A percentile compares a stretch with the other conserved stretches of the same genome.
Evolutionary conservation across 2,329 filamentous ascomycete genomes (phyloP).

Genomic region (Penicillium crustosum): DNA sequence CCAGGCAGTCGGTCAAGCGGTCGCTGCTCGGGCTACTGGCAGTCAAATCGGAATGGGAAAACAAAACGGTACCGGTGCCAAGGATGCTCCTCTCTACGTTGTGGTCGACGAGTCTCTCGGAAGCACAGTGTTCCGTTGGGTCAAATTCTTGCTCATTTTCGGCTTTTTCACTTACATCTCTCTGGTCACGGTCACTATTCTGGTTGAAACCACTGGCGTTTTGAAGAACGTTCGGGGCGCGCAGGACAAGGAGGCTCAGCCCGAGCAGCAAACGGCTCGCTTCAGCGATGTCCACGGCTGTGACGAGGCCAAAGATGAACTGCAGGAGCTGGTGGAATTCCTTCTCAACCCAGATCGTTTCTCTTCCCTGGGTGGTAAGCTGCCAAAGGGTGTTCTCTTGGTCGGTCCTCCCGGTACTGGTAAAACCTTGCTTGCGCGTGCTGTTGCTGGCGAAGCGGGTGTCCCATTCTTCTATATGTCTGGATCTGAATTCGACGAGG

Average conservation of each 20-base stretch:
- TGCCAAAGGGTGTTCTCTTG: slow-evolving; percentile 93
- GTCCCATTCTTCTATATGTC: slow-evolving; percentile 99
- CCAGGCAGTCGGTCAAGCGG: slow-evolving; percentile 77
- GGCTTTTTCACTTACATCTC: slow-evolving; percentile 75
- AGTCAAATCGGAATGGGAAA: slow-evolving; percentile 59
- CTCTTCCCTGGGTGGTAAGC: slow-evolving; percentile 88
- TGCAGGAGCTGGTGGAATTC: slow-evolving; percentile 96
- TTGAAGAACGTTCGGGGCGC: slow-evolving; percentile 74
- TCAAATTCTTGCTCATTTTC: slow-evolving; percentile 81
- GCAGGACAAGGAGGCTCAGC: slow-evolving; percentile 80
- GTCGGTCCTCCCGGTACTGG: slow-evolving; percentile 95
- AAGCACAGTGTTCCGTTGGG: slow-evolving; percentile 80
- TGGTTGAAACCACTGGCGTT: slow-evolving; percentile 77
- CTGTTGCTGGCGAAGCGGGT: slow-evolving; percentile 92
- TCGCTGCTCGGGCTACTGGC: slow-evolving; percentile 69
- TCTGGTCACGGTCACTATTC: slow-evolving; percentile 74
- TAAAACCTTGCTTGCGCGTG: slow-evolving; percentile 92
- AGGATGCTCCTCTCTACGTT: slow-evolving; percentile 87
- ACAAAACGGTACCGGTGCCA: slow-evolving; percentile 63
- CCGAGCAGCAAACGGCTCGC: slow-evolving; percentile 85
- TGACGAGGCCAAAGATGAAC: slow-evolving; percentile 96
- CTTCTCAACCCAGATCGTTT: slow-evolving; percentile 91
- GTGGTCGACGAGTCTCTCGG: slow-evolving; percentile 89
- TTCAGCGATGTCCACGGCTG: slow-evolving; percentile 96
- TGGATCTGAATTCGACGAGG: slow-evolving; percentile 95